Base-by-base conservation (phyloP, 1,284 basidiomycete genomes). In the Takashimella tepidaria region DNA sequence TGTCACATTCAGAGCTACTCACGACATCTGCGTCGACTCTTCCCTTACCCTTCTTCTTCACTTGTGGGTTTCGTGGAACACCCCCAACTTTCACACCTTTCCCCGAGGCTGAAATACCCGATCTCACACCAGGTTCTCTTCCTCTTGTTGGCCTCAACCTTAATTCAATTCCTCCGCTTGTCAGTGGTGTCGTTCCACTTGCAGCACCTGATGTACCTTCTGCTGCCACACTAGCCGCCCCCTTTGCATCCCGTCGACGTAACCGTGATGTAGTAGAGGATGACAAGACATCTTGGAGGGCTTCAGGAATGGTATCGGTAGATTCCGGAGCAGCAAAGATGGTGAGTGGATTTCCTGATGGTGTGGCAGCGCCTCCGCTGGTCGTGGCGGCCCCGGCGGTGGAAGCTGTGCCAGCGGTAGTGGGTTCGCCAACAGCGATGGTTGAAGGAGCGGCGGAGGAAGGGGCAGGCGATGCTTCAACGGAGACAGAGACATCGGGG, bases 71-170 rank as follows among this genome's bases (percentile, higher is more conserved):
- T 37, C 31, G 31, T 16, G 31, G 31, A 37, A 37, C 31, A n/a
- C 61, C 62, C 5, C 69, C 70, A 3, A 74, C 65, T 42, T 65
- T 68, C 21, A 71, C 66, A 21, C 69, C 70, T 40, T 66, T 63
- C 3, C 72, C 72, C 19, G 58, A 62, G 3, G 70, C 72, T 16
- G 58, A 65, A 2, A 74, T 64, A 5, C 72, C 72, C 2, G 67
- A 61, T 20, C 66, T 55, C n/a, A 68, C 59, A 16, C 56, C 58
- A 16, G 57, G 54, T 45, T 53, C 60, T 43, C 55, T 56, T 11
- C 51, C 57, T 19, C 66, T 54, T 13, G 57, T 51, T 12, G 60
- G 62, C 16, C 63, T 61, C 11, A 62, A 22, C 43, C 56, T 46
- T 0, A 54, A 50, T 41, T 62, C 59, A 20, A 58, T 56, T 2